These are phyloP conservation scores for Calendula officinalis DNA, from an alignment of 129 eudicot genomes.

Conservation along the genomic window DNA sequence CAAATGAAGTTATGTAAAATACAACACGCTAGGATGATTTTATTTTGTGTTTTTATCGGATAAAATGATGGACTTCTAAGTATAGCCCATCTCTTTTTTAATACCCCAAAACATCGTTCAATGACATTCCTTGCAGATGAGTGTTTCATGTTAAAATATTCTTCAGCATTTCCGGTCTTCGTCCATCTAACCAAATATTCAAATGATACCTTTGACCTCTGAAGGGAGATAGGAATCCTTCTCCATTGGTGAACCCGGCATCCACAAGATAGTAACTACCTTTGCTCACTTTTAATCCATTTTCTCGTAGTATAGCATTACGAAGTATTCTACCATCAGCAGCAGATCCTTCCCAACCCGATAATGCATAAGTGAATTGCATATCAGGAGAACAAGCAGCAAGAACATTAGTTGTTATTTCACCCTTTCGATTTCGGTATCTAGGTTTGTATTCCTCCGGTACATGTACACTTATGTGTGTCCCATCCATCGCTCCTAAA, in stretches of 20 bases:
- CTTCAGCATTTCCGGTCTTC: not conserved
- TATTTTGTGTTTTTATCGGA: no score
- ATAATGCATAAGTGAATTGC: not conserved
- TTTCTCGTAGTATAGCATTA: not conserved
- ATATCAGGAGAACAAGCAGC: not conserved
- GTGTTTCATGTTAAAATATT: slow-evolving; percentile 1
- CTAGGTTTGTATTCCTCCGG: no score
- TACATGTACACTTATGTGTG: no score
- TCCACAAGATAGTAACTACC: slow-evolving; percentile 21
- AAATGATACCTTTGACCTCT: slow-evolving; percentile 23
- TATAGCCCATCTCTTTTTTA: no score
- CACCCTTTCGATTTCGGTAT: not conserved
- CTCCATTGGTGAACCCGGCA: slow-evolving; percentile 16
- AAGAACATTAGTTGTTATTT: not conserved
- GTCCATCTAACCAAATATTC: slow-evolving; percentile 7
- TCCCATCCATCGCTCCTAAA: no score
- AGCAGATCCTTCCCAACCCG: not conserved
- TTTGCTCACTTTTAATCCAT: no score
- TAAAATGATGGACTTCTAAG: no score
- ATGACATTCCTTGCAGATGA: not conserved
- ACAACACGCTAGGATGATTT: not conserved
- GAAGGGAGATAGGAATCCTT: no score
- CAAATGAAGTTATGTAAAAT: not conserved
- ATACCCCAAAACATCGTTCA: no score
- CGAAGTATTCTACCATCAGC: not conserved